A percentile compares a stretch with the other conserved stretches of the same genome.
Conservation (phyloP, 2,329 filamentous ascomycete genomes). For the Camillea tinctor region DNA sequence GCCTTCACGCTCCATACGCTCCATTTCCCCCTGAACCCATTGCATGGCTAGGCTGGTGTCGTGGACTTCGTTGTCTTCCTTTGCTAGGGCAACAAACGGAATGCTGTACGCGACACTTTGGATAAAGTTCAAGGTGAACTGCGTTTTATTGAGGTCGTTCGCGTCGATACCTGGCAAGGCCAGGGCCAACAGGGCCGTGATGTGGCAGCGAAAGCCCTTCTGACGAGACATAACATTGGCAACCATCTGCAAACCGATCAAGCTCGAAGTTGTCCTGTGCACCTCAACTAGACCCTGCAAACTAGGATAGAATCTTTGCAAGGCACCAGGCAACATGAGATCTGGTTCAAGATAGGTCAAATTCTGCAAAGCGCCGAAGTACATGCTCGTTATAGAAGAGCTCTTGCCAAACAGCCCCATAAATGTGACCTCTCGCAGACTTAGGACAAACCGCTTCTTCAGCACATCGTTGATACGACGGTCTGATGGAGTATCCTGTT, state of each 20-base stretch:
- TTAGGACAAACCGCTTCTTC: slow-evolving; percentile 84
- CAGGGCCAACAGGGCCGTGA: slow-evolving; percentile 89
- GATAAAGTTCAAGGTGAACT: slow-evolving; percentile 92
- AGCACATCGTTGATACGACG: slow-evolving; percentile 77
- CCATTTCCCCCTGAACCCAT: slow-evolving; percentile 94
- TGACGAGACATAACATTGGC: slow-evolving; percentile 87
- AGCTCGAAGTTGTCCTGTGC: slow-evolving; percentile 89
- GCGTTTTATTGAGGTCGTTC: slow-evolving; percentile 94
- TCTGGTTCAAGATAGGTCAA: slow-evolving; percentile 88
- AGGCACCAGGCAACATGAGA: slow-evolving; percentile 84
- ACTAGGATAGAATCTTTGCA: slow-evolving; percentile 95
- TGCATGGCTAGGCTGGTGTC: slow-evolving; percentile 78
- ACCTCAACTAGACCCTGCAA: slow-evolving; percentile 96
- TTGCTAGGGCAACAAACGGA: slow-evolving; percentile 79
- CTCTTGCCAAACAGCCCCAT: slow-evolving; percentile 99
- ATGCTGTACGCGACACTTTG: slow-evolving; percentile 96
- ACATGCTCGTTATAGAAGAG: slow-evolving; percentile 85
- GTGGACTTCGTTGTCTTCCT: slow-evolving; percentile 64
- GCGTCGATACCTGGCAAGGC: slow-evolving; percentile 95
- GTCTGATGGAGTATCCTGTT: slow-evolving; percentile 81
- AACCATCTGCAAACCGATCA: slow-evolving; percentile 88
- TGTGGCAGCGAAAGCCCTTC: slow-evolving; percentile 94
- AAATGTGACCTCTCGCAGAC: slow-evolving; percentile 88
- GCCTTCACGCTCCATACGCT: slow-evolving; percentile 86
- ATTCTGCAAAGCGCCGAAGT: slow-evolving; percentile 84